These are phyloP conservation scores for Cadophora sp. DNA, from an alignment of 2,329 filamentous ascomycete genomes.

Conservation along the genomic window DNA sequence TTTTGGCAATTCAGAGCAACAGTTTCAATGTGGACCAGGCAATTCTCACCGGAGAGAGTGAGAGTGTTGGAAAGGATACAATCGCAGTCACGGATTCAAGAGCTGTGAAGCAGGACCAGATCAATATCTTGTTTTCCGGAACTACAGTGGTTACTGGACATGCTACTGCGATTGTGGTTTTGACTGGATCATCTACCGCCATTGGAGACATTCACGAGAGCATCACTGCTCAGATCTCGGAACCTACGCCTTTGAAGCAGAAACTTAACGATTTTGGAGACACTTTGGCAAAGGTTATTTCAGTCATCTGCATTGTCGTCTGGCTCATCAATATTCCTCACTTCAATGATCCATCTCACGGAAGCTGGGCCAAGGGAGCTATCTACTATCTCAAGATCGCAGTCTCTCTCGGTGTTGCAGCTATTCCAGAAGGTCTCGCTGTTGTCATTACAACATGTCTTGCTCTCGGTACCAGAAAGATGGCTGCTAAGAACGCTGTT, in stretches of 20 bases:
- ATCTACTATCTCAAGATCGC: slow-evolving; percentile 99
- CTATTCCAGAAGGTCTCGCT: slow-evolving; percentile 95
- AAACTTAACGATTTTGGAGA: slow-evolving; percentile 99
- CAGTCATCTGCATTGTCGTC: slow-evolving; percentile 92
- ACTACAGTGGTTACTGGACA: slow-evolving; percentile 96
- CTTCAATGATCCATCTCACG: slow-evolving; percentile 93
- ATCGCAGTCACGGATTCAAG: slow-evolving; percentile 73
- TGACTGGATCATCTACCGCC: slow-evolving; percentile 89
- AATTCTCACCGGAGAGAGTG: slow-evolving; percentile 95
- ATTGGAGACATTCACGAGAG: slow-evolving; percentile 99
- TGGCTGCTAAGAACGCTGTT: slow-evolving; percentile 98
- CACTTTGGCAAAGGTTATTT: slow-evolving; percentile 95
- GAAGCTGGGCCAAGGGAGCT: slow-evolving; percentile 92
- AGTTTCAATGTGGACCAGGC: slow-evolving; percentile 97
- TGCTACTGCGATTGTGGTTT: slow-evolving; percentile 86
- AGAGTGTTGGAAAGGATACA: slow-evolving; percentile 90
- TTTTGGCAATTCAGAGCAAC: slow-evolving; percentile 93
- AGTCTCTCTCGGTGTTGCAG: slow-evolving; percentile 95
- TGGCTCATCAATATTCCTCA: slow-evolving; percentile 99
- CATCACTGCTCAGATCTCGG: slow-evolving; percentile 96
- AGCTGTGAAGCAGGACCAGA: slow-evolving; percentile 95
- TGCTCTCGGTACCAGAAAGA: slow-evolving; percentile 94
- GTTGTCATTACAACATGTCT: slow-evolving; percentile 99
- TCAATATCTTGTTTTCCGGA: slow-evolving; percentile 98
- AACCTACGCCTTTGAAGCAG: slow-evolving; percentile 96